Evolutionary conservation across 1,284 basidiomycete species (phyloP).

Genomic region (Caloboletus firmus): DNA sequence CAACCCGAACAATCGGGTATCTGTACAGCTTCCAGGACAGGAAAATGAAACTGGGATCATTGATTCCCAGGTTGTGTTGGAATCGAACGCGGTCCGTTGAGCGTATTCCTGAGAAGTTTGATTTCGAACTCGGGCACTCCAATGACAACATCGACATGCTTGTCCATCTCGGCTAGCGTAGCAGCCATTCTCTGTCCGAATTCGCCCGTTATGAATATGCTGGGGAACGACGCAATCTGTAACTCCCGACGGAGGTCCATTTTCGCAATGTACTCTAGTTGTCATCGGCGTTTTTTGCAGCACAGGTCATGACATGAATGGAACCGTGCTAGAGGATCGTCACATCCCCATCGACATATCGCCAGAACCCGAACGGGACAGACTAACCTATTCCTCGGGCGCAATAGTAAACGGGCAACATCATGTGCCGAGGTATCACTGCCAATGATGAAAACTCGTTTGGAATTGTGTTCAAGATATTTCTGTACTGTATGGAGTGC

Average conservation of each 20-base stretch:
- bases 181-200: constrained; percentile 5
- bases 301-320: constrained; percentile 4
- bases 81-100: constrained; percentile 34
- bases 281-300: constrained; percentile 5
- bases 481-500: constrained; percentile 3
- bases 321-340: constrained; percentile 7
- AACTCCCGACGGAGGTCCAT: constrained; percentile 3
- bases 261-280: constrained; percentile 3
- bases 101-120: not conserved
- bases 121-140: not conserved
- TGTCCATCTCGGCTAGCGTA: not conserved
- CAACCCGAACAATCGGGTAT: not conserved
- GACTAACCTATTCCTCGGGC: not conserved
- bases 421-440: constrained; percentile 8
- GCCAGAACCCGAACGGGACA: not conserved
- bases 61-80: constrained; percentile 38
- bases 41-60: constrained; percentile 40
- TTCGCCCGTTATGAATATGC: not conserved
- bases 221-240: constrained; percentile 7
- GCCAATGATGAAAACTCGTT: constrained; percentile 9
- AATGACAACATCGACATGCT: not conserved
- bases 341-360: not conserved
- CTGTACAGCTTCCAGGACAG: constrained; percentile 31
- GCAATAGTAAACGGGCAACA: constrained; percentile 3
- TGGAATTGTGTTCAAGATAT: not conserved